Base-by-base conservation (phyloP, 768 basidiomycete genomes). In the Lactifluus echinatus region DNA sequence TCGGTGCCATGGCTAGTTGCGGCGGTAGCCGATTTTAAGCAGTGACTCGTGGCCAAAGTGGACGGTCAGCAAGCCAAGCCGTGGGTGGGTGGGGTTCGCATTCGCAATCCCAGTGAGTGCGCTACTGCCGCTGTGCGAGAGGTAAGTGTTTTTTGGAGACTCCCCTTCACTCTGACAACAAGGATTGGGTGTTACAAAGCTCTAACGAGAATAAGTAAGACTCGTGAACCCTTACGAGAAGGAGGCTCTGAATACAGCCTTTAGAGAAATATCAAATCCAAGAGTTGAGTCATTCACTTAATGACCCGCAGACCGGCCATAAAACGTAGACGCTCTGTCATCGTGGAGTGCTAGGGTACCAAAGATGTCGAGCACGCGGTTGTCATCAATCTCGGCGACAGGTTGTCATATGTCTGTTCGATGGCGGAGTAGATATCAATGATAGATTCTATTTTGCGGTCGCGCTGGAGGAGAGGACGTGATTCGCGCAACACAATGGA, bases 301-400 rank as follows among this genome's bases (percentile, higher is more conserved):
- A 49, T 80, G 79, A 8, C 84, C 84, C 29, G 84, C 84, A 47
- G 83, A 83, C n/a, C 81, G 75, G 19, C 84, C 84, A 64, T 83
- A 86, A 61, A 87, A 87, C 3, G 83, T 85, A 3, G 82, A 77
- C 4, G 80, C 83, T 19, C 85, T 84, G 61, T 85, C 84, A 42
- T 85, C 82, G 28, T 81, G 74, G 57, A 87, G 78, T 0, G 85
- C 85, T 17, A 87, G 64, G 0, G 84, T 86, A 8, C 84, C 84
- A 66, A 87, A 85, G 12, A 82, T 75, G 63, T 87, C 84, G 37
- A 86, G 80, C 48, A 78, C 77, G n/a, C 78, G 75, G 5, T 75
- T 75, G 2, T 75, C 74, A 33, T 54, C 56, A 8, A 66, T 66
- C 10, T 71, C 48, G 4, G 17, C 29, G 71, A 69, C 42, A 28